Evolutionary conservation across 768 basidiomycete species (phyloP).

Genomic region (Tephrocybe rancida): DNA sequence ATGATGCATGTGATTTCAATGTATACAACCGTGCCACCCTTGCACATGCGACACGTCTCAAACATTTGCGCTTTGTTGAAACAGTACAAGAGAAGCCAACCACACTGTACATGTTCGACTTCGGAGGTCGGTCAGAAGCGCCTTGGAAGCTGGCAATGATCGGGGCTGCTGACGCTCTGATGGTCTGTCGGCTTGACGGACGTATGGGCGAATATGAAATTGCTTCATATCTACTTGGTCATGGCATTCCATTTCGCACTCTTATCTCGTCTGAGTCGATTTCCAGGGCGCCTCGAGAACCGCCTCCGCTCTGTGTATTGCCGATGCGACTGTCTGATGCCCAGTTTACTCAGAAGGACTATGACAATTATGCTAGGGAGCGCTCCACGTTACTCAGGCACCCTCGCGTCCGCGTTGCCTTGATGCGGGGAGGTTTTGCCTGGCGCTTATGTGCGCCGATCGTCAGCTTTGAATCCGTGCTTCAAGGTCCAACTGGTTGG

Average conservation of each 20-base stretch:
- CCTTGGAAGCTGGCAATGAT: background rate
- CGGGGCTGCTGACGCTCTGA: background rate
- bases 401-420: slow-evolving; percentile 13
- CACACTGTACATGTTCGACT: background rate
- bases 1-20: background rate
- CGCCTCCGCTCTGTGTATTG: background rate
- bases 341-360: slow-evolving; percentile 4
- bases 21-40: background rate
- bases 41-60: background rate
- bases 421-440: slow-evolving; percentile 14
- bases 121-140: background rate
- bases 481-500: slow-evolving; percentile 13
- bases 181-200: slow-evolving; percentile 1
- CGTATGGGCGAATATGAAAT: background rate
- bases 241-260: background rate
- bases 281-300: background rate
- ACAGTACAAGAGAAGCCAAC: background rate
- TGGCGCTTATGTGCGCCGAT: slow-evolving; percentile 13
- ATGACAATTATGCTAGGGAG: slow-evolving; percentile 6
- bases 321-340: background rate
- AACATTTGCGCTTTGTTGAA: background rate
- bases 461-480: slow-evolving; percentile 10
- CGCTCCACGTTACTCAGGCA: slow-evolving; percentile 1
- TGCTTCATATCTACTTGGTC: background rate
- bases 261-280: background rate